A percentile compares a stretch with the other conserved stretches of the same genome.
Conservation (phyloP, 1,139 yeast species). For the Saccharomycopsis hybrid region DNA sequence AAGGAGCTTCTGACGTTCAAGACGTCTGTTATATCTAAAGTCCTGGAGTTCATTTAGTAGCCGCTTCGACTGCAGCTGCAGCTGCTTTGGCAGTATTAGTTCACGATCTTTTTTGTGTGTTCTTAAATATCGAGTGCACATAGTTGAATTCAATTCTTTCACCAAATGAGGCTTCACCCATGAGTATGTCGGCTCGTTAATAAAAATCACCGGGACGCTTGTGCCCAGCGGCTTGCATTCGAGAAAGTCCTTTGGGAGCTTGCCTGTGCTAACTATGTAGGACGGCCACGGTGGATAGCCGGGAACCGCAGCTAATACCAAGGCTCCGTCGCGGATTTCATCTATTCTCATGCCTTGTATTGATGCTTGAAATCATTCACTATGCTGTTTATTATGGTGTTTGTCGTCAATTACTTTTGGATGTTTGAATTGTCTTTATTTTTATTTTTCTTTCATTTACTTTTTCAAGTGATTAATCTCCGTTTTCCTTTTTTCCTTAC, state of each 20-base stretch:
- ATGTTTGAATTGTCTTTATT: too few relatives aligned
- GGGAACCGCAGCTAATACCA: not conserved
- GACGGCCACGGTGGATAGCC: constrained; percentile 6
- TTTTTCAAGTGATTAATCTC: too few relatives aligned
- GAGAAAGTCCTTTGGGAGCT: constrained; percentile 6
- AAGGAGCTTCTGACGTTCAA: too few relatives aligned
- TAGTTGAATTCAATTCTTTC: not conserved
- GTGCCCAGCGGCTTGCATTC: constrained; percentile 2
- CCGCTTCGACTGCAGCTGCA: too few relatives aligned
- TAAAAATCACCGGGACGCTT: constrained; percentile 2
- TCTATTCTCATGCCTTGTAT: not conserved
- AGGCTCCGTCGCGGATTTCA: not conserved
- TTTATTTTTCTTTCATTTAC: too few relatives aligned
- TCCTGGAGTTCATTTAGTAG: too few relatives aligned
- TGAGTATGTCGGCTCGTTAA: constrained; percentile 5
- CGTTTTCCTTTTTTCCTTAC: too few relatives aligned
- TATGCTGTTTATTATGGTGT: too few relatives aligned
- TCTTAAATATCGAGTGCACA: not conserved
- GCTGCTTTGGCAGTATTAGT: not conserved
- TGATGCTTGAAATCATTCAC: too few relatives aligned
- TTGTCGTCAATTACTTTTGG: too few relatives aligned
- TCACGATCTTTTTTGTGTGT: not conserved
- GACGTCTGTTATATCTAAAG: too few relatives aligned
- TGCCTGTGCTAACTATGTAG: not conserved
- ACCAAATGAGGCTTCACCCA: constrained; percentile 1